These are phyloP conservation scores for Pulicaria dysenterica DNA, from an alignment of 129 eudicot genomes.

Conservation along the genomic window DNA sequence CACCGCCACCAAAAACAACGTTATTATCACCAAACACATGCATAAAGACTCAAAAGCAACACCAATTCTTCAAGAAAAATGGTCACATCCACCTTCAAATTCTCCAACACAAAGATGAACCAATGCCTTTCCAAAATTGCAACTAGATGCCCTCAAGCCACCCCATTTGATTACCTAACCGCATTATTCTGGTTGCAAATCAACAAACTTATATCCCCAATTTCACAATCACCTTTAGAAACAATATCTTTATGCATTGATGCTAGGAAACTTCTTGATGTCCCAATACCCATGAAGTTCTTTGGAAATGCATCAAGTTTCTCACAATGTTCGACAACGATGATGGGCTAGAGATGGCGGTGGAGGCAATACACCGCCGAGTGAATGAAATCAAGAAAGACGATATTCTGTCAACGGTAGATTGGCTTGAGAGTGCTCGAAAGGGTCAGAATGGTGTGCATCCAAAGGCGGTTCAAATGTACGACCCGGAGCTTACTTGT, in stretches of 20 bases:
- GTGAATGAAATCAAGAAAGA: constrained; percentile 41
- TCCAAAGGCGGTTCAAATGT: constrained; percentile 42
- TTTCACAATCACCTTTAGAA: constrained; percentile 1
- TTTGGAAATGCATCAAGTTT: constrained; percentile 65
- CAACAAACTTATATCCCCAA: constrained; percentile 16
- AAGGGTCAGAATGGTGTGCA: constrained; percentile 32
- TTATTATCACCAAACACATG: constrained; percentile 14
- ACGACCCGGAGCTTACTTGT: constrained; percentile 58
- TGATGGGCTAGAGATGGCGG: constrained; percentile 24
- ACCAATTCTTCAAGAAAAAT: constrained; percentile 34
- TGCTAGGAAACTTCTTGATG: constrained; percentile 38
- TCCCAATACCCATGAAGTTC: constrained; percentile 41
- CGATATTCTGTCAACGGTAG: constrained; percentile 32
- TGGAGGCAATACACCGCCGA: constrained; percentile 42
- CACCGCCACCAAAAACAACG: background rate
- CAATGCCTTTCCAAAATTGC: constrained; percentile 40
- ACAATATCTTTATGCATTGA: constrained; percentile 55
- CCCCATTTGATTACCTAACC: constrained; percentile 57
- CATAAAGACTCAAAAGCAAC: constrained; percentile 24
- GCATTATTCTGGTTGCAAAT: constrained; percentile 63
- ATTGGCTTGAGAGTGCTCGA: constrained; percentile 37
- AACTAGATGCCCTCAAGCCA: constrained; percentile 45
- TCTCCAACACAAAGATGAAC: constrained; percentile 39
- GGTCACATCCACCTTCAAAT: constrained; percentile 51
- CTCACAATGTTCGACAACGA: constrained; percentile 31